Base-by-base conservation (phyloP, 2,329 filamentous ascomycete genomes). In the Chaetoscypha palmicola region DNA sequence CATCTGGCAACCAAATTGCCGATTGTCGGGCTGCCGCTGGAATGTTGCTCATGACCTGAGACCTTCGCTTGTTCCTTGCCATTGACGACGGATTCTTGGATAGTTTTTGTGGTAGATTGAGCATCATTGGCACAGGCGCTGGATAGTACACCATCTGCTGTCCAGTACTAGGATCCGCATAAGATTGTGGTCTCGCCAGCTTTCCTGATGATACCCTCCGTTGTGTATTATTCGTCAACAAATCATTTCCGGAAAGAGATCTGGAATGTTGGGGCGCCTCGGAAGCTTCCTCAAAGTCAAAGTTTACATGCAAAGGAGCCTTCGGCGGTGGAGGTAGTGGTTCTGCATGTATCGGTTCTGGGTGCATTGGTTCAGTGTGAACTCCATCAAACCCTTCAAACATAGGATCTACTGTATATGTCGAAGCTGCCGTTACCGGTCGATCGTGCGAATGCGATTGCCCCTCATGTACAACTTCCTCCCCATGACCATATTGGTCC, bases 81-180 rank as follows among this genome's bases (percentile, higher is more conserved):
- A 72, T 67, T 2, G 76, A 67, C 41, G 83, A 76, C 7, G 83
- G 79, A 41, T 80, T 74, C 56, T 82, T 86, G 1, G 90, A 94
- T 39, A 97, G 68, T 56, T 88, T 86, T 34, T 89, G 88, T 1
- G 92, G 92, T 10, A 98, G 69, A 57, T 95, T 97, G 45, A 98
- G 74, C 81, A 94, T 90, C 50, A 85, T 82, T 2, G 92, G 92
- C 2, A 98, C 92, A 1, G 88, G 90, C 2, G 92, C 92, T 11
- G 92, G 92, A 62, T 98, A 98, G 65, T 83, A 97, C 8, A 95
- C 79, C 86, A 97, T 95, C 55, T 81, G 72, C 53, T 91, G 79
- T 3, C 79, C 83, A 1, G 82, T 82, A 20, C 73, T 69, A 1
- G 78, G 77, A 58, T 81, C 72, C 57, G 77, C 66, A 61, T 80